A percentile compares a stretch with the other conserved stretches of the same genome.
phyloP scores from a whole-genome alignment of 495 filamentous ascomycete species.

The Penicillium mononematosum region DNA sequence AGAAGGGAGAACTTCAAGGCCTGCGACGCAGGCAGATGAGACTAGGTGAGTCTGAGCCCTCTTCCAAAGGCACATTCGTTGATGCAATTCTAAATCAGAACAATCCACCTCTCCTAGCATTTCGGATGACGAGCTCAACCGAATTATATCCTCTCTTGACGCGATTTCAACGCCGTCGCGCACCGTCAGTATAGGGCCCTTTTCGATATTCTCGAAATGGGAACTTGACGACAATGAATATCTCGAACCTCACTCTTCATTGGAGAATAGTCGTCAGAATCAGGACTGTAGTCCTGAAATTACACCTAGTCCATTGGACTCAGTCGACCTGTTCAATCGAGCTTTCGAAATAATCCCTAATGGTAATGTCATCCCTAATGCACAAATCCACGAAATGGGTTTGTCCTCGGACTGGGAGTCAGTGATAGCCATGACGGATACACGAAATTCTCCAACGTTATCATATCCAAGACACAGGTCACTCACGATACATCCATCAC shows the following conservation, averaged over 20 bases:
- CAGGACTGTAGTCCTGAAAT: not conserved
- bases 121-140: conserved; percentile 7
- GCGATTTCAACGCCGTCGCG: not conserved
- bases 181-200: conserved; percentile 8
- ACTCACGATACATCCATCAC: not conserved
- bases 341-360: not conserved
- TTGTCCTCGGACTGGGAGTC: not conserved
- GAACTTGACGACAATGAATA: not conserved
- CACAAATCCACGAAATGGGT: not conserved
- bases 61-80: not conserved
- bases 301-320: not conserved
- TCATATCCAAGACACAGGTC: not conserved
- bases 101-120: conserved; percentile 6
- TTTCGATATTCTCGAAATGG: conserved; percentile 6
- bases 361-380: not conserved
- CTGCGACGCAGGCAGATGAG: conserved; percentile 5
- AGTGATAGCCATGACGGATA: not conserved
- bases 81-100: not conserved
- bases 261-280: not conserved
- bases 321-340: not conserved
- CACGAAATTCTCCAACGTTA: not conserved
- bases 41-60: conserved; percentile 1
- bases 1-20: not conserved
- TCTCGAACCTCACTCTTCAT: not conserved
- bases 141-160: conserved; percentile 6